phyloP scores from a whole-genome alignment of 2,329 filamentous ascomycete genomes.

The Verticillium nubilum region DNA sequence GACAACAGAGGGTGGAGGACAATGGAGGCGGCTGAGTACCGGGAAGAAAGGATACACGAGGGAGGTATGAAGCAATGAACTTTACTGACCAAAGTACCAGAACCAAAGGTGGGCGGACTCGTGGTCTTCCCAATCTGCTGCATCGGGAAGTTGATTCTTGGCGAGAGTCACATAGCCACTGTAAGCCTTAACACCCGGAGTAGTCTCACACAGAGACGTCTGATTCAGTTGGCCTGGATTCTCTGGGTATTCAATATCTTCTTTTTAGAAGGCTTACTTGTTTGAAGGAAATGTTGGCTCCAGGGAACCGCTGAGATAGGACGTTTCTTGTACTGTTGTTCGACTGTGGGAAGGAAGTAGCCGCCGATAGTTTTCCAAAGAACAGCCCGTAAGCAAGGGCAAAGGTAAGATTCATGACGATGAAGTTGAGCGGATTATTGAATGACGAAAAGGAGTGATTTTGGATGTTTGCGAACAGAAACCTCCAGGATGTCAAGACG shows the following conservation, averaged over 20 bases:
- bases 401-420: background rate
- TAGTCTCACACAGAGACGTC: slow-evolving; percentile 47
- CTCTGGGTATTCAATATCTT: too few relatives aligned
- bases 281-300: slow-evolving; percentile 2
- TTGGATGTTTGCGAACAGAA: too few relatives aligned
- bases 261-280: background rate
- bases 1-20: too few relatives aligned
- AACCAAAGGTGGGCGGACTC: slow-evolving; percentile 52
- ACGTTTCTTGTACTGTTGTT: background rate
- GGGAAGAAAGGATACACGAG: too few relatives aligned
- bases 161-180: slow-evolving; percentile 52
- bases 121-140: slow-evolving; percentile 30
- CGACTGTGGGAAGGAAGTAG: background rate
- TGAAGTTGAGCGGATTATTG: too few relatives aligned
- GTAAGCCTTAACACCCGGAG: slow-evolving; percentile 47
- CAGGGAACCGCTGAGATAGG: slow-evolving; percentile 1
- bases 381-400: background rate
- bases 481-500: too few relatives aligned
- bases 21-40: too few relatives aligned
- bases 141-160: slow-evolving; percentile 25
- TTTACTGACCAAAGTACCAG: slow-evolving; percentile 39
- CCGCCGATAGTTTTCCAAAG: background rate
- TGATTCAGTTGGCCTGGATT: background rate
- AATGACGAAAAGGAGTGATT: too few relatives aligned
- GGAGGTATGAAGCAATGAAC: too few relatives aligned